Base-by-base conservation (phyloP, 2,329 filamentous ascomycete genomes). In the Fusarium caatingaense region DNA sequence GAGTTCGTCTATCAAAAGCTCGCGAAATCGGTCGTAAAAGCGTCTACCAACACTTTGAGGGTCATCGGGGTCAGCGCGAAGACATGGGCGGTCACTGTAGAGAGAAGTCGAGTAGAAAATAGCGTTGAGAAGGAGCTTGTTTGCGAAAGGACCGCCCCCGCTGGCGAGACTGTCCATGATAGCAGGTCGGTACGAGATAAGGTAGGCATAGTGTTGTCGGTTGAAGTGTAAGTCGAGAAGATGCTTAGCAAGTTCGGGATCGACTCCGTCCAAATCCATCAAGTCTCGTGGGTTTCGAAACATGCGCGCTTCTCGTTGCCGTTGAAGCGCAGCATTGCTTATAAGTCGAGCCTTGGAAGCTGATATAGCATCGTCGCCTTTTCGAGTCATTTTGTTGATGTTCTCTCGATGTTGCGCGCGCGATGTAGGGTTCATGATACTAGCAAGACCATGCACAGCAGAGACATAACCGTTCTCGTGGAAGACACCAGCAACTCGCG, bases 21-120 rank as follows among this genome's bases (percentile, higher is more conserved):
- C 68, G 9, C 80, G 74, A 44, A 82, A 81, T 15, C 80, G 76
- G 7, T 77, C 70, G 51, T 81, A 82, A 63, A 82, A 83, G 15
- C 73, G 74, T 28, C 72, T 68, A 7, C 80, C 81, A 1, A 78
- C 75, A 30, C 76, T 80, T 44, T 78, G 73, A 0, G 79, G 75
- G 47, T 81, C 78, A 0, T 72, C 66, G 0, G 79, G 78, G 34
- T 79, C 76, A 20, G 76, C 68, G 5, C 77, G 77, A 9, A 82
- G 73, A 18, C 77, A 78, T 1, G 74, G 64, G 2, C 80, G 75
- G 58, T 82, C 78, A 57, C 80, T 82, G 47, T 80, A 82, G 2
- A 81, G 76, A 8, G 76, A 77, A 5, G 78, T 79, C 12, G 78
- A 79, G 47, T 78, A 81, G 68, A 80, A 83, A 12, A 83, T 82